Conservation (phyloP, 1,284 basidiomycete species). For the Ustilago loliicola region DNA sequence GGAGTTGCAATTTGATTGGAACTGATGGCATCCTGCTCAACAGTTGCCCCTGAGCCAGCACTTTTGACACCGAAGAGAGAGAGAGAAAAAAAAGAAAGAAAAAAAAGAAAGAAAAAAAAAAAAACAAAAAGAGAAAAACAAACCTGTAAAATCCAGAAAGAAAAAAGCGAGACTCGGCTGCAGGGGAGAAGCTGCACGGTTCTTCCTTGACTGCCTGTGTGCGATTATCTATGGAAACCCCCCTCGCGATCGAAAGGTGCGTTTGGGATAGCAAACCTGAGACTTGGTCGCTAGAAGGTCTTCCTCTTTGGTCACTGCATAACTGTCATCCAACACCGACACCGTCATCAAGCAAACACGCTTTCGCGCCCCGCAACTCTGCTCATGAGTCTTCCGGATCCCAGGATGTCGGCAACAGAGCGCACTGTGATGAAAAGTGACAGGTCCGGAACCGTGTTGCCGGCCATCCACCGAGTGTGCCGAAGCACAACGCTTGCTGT, state of each 20-base stretch:
- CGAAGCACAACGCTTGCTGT: not conserved
- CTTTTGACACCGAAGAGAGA: too few species aligned
- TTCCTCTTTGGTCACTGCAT: not conserved
- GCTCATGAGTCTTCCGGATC: not conserved
- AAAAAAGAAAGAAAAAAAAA: not conserved
- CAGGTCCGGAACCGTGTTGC: not conserved
- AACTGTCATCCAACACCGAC: not conserved
- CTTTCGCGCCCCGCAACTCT: not conserved
- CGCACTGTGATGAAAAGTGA: not conserved
- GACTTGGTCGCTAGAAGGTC: not conserved
- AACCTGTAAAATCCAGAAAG: too few species aligned
- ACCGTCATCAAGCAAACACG: not conserved
- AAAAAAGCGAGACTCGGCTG: conserved; percentile 8
- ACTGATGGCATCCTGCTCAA: conserved; percentile 2
- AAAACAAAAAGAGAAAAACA: too few species aligned
- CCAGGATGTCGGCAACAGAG: not conserved
- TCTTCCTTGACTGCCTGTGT: not conserved
- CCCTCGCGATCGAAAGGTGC: conserved; percentile 36
- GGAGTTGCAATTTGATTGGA: conserved; percentile 5
- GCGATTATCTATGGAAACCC: conserved; percentile 12
- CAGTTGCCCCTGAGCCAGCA: not conserved
- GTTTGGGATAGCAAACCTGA: conserved; percentile 6
- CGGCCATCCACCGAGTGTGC: not conserved
- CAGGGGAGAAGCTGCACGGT: conserved; percentile 14
- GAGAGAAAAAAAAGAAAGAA: too few species aligned